phyloP scores from a whole-genome alignment of 2,329 filamentous ascomycete genomes.

The Thielaviopsis musarum region DNA sequence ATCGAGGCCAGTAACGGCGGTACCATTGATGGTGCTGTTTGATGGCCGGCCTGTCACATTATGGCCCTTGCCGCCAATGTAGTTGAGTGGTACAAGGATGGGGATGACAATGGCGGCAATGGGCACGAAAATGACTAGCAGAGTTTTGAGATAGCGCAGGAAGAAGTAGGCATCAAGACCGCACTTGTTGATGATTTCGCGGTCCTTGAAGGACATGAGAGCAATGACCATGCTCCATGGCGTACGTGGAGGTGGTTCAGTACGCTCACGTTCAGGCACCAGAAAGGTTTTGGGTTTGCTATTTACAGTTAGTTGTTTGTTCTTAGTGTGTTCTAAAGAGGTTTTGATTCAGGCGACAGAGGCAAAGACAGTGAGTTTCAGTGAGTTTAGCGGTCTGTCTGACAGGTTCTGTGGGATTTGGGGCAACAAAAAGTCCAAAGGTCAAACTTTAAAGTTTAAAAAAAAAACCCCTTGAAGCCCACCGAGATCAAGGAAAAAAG shows the following conservation, averaged over 20 bases:
- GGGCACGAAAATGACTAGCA: conserved; percentile 83
- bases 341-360: no score
- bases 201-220: conserved; percentile 52
- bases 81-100: conserved; percentile 74
- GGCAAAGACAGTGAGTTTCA: background rate
- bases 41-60: conserved; percentile 24
- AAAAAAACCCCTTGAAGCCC: background rate
- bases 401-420: background rate
- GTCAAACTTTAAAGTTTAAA: background rate
- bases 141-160: conserved; percentile 59
- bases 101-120: conserved; percentile 65
- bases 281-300: conserved; percentile 75
- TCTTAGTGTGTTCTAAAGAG: background rate
- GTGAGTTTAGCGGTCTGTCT: background rate
- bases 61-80: conserved; percentile 49
- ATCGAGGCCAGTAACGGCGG: conserved; percentile 47
- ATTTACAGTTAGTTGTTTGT: background rate
- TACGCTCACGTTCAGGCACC: conserved; percentile 70
- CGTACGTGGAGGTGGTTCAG: conserved; percentile 49
- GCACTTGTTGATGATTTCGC: conserved; percentile 86
- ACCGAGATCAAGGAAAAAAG: background rate
- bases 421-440: background rate
- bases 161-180: conserved; percentile 97
- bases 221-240: conserved; percentile 34
- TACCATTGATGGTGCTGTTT: conserved; percentile 13